A percentile compares a stretch with the other conserved stretches of the same genome.
Evolutionary conservation across 257 asterid species (phyloP).

Genomic region (Scutellaria baicalensis): DNA sequence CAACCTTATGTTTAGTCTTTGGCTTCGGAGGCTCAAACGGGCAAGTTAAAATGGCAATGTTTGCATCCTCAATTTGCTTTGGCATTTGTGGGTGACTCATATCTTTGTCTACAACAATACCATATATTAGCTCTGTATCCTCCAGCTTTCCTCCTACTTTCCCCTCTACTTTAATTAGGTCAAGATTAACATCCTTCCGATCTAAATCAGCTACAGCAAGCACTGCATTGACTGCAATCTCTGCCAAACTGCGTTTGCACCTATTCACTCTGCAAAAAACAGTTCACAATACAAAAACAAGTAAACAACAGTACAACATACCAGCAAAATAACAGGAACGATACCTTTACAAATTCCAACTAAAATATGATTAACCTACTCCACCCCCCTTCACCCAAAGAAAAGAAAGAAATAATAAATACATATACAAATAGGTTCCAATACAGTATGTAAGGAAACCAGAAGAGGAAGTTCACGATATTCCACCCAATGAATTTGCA

Average conservation of each 20-base stretch:
- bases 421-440: too few relatives aligned
- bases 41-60: slow-evolving; percentile 87
- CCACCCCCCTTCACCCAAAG: too few relatives aligned
- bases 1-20: slow-evolving; percentile 98
- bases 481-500: too few relatives aligned
- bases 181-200: slow-evolving; percentile 91
- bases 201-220: slow-evolving; percentile 95
- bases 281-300: not conserved
- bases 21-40: slow-evolving; percentile 99
- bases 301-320: too few relatives aligned
- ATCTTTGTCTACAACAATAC: slow-evolving; percentile 89
- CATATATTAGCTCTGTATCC: slow-evolving; percentile 86
- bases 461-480: too few relatives aligned
- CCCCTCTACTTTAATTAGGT: slow-evolving; percentile 93
- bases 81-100: slow-evolving; percentile 99
- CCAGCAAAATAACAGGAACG: not conserved
- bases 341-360: not conserved
- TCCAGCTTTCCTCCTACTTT: slow-evolving; percentile 96
- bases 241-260: slow-evolving; percentile 89
- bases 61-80: slow-evolving; percentile 82
- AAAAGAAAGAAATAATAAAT: too few relatives aligned
- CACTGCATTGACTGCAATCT: slow-evolving; percentile 97
- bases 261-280: slow-evolving; percentile 75
- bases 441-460: too few relatives aligned
- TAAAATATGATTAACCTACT: too few relatives aligned